A percentile compares a stretch with the other conserved stretches of the same genome.
Evolutionary conservation across 106 monocot genomes (phyloP).

Genomic region (Acorus calamus): DNA sequence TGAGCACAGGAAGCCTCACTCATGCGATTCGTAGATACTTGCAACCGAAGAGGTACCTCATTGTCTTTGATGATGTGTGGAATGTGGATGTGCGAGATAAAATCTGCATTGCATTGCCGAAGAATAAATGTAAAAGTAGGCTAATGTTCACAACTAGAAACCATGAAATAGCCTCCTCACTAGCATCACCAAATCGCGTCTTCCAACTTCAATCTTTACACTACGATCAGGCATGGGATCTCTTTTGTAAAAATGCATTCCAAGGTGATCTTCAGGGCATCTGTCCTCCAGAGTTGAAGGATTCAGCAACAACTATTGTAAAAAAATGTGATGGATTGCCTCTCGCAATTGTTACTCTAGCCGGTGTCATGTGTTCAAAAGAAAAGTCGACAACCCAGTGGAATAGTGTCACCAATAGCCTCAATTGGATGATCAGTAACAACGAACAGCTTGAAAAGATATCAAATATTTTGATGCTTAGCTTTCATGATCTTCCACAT

Average conservation of each 20-base stretch:
- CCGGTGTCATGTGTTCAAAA: constrained; percentile 8
- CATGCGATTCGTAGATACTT: no score
- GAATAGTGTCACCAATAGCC: constrained; percentile 4
- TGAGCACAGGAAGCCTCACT: no score
- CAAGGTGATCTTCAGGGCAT: neutral
- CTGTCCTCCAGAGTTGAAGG: constrained; percentile 14
- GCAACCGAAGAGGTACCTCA: no score
- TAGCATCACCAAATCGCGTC: neutral
- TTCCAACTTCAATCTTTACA: constrained; percentile 5
- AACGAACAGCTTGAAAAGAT: neutral
- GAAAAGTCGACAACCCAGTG: constrained; percentile 9
- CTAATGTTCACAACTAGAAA: constrained; percentile 9
- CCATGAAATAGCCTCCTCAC: neutral
- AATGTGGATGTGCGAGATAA: no score
- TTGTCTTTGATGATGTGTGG: no score
- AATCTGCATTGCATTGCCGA: no score
- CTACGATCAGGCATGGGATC: constrained; percentile 8
- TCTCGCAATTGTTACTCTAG: constrained; percentile 21
- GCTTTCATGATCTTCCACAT: constrained; percentile 13
- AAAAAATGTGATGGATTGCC: constrained; percentile 27
- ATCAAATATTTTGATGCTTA: constrained; percentile 2
- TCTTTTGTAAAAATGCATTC: constrained; percentile 27
- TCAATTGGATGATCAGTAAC: neutral
- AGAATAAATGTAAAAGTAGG: constrained; percentile 1
- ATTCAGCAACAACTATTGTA: constrained; percentile 6